A percentile compares a stretch with the other conserved stretches of the same genome.
These are phyloP conservation scores for Mercurialis annua DNA, from an alignment of 345 rosid genomes.

Conservation along the genomic window DNA sequence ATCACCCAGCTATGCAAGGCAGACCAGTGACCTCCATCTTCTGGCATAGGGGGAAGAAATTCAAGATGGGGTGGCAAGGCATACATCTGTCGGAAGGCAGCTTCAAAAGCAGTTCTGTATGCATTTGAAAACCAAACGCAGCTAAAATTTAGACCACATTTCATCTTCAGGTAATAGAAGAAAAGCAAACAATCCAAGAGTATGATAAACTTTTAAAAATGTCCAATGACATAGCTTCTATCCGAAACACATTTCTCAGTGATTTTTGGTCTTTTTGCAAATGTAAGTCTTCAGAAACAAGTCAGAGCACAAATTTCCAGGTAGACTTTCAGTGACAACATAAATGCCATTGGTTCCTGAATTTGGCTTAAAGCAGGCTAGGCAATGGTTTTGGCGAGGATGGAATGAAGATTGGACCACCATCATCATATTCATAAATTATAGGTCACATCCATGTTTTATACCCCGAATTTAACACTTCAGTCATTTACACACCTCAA, in stretches of 20 bases:
- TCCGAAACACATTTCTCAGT: neutral
- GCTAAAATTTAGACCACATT: neutral
- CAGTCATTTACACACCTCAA: no score
- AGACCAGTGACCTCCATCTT: conserved; percentile 90
- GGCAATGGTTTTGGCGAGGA: neutral
- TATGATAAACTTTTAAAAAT: no score
- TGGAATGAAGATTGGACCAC: neutral
- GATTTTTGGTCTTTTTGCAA: neutral
- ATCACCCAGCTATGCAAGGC: conserved; percentile 93
- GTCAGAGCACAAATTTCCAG: neutral
- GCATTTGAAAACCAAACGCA: conserved; percentile 14
- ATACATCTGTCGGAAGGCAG: conserved; percentile 80
- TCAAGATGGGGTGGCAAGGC: conserved; percentile 58
- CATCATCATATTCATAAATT: conserved; percentile 2
- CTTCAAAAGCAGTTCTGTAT: conserved; percentile 68
- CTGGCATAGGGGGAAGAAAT: conserved; percentile 95
- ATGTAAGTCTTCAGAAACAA: neutral
- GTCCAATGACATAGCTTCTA: neutral
- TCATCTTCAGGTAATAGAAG: conserved; percentile 2
- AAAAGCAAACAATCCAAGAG: neutral
- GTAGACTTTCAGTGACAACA: neutral
- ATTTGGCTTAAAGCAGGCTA: neutral
- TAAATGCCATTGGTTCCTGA: neutral
- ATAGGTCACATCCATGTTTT: no score
- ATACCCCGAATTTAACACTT: neutral